Evolutionary conservation across 495 filamentous ascomycete species (phyloP), one percentile per base, ranked within the genome.

Genomic region (Penicillium roqueforti): DNA sequence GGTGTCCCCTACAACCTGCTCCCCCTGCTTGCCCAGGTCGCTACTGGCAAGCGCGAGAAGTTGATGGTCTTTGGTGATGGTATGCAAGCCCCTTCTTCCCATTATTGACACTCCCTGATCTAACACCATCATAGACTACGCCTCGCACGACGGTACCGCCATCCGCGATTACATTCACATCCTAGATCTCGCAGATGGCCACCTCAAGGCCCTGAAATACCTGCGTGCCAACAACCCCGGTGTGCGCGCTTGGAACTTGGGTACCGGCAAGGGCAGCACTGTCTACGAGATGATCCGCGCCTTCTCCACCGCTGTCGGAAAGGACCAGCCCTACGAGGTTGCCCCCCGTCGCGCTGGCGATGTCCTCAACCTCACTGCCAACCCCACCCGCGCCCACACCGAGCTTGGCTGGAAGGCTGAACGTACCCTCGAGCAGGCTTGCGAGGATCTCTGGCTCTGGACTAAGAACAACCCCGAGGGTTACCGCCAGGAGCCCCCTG

Each of bases 261-360:
- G 93, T 20, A 96, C 91, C n/a, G 93, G 93, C 34, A 87, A 85
- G 63, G 93, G 93, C 55, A 91, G 86, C 71, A 97, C 95, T 10
- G 93, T 98, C 31, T 92, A 90, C 70, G 91, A 98, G 65, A 98
- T 98, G 82, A 87, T 98, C 81, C 88, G 88, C 51, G 90, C 95
- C 54, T 98, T 98, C 77, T 88, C 84, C 67, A 72, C 80, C 32
- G 89, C 89, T 29, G 89, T 96, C 25, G 92, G 93, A 49, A 83
- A 81, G 37, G 83, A 92, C 52, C 78, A 97, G 19, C 83, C 88
- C 26, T 97, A 96, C 75, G 80, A 96, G 65, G 87, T 96, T 36
- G 91, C 86, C 8, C 84, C 79, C 20, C 81, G 95, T 59, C 82
- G 93, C 66, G 81, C 83, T 43, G 93, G 93, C 44, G 93, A 98